These are phyloP conservation scores for Tremella mesenterica DNA, from an alignment of 768 basidiomycete genomes.

Conservation along the genomic window DNA sequence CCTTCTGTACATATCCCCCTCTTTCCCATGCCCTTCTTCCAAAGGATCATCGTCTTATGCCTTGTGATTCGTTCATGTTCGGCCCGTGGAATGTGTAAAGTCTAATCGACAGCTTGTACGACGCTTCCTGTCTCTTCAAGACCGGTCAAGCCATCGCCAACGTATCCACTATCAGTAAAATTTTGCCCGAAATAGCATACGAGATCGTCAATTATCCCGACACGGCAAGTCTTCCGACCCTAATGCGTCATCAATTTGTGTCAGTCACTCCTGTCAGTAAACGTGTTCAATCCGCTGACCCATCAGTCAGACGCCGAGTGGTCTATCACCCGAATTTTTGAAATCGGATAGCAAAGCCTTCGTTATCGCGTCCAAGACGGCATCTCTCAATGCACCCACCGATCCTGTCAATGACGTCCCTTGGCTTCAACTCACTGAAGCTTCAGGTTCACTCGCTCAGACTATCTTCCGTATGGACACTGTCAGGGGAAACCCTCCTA, in stretches of 20 bases:
- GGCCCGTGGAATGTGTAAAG: no score
- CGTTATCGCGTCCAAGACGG: conserved; percentile 12
- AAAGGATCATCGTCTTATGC: no score
- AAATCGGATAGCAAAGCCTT: background rate
- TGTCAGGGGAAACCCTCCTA: conserved; percentile 53
- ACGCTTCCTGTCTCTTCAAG: conserved; percentile 49
- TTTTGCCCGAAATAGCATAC: conserved; percentile 55
- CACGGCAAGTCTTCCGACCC: conserved; percentile 8
- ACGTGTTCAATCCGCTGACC: background rate
- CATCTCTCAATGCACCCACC: conserved; percentile 9
- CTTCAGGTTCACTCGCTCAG: conserved; percentile 51
- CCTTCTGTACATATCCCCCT: background rate
- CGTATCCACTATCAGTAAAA: background rate
- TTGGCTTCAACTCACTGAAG: conserved; percentile 52
- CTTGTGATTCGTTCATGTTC: no score
- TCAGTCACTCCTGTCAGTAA: conserved; percentile 6
- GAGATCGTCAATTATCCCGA: conserved; percentile 41
- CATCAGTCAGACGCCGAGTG: conserved; percentile 5
- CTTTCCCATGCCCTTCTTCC: no score
- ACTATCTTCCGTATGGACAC: conserved; percentile 54
- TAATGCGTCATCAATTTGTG: conserved; percentile 28
- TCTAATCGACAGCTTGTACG: conserved; percentile 54
- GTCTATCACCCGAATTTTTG: conserved; percentile 27
- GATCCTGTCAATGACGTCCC: conserved; percentile 48
- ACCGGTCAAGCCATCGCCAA: conserved; percentile 42